phyloP scores from a whole-genome alignment of 2,329 filamentous ascomycete species.

The Penicillium sp. region DNA sequence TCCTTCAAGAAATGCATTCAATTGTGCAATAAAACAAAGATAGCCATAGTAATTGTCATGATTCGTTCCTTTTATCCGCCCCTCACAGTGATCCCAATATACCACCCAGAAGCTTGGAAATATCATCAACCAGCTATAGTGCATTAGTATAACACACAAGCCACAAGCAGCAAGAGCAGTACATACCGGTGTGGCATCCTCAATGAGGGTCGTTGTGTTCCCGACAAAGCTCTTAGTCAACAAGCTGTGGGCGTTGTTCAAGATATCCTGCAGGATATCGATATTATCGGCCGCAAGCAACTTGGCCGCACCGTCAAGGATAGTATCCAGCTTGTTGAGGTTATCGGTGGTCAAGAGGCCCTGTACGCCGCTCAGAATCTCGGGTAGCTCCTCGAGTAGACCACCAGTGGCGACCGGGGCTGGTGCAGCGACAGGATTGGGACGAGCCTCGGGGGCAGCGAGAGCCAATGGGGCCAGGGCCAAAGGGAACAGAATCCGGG shows the following conservation, averaged over 20 bases:
- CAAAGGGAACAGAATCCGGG: slow-evolving; percentile 18
- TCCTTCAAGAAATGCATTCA: slow-evolving; percentile 4
- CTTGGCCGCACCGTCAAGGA: slow-evolving; percentile 23
- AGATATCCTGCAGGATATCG: slow-evolving; percentile 25
- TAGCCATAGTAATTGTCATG: slow-evolving; percentile 1
- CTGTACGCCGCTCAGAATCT: slow-evolving; percentile 23
- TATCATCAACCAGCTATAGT: slow-evolving; percentile 28
- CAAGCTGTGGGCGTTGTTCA: slow-evolving; percentile 26
- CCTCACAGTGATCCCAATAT: slow-evolving; percentile 23
- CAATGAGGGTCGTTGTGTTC: slow-evolving; percentile 32
- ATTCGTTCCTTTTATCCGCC: slow-evolving; percentile 1
- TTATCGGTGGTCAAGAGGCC: slow-evolving; percentile 17
- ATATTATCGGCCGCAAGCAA: slow-evolving; percentile 25
- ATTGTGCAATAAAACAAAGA: neutral
- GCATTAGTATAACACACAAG: neutral
- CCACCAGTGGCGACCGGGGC: slow-evolving; percentile 20
- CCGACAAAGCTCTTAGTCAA: slow-evolving; percentile 29
- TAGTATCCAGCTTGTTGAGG: slow-evolving; percentile 21
- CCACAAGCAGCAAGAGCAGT: neutral
- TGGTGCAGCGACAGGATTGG: slow-evolving; percentile 25
- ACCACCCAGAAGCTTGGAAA: slow-evolving; percentile 30
- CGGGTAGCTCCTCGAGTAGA: slow-evolving; percentile 28
- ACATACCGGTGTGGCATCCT: slow-evolving; percentile 35
- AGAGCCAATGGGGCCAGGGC: slow-evolving; percentile 20
- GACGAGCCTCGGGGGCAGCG: slow-evolving; percentile 20